Evolutionary conservation across 2,329 filamentous ascomycete genomes (phyloP), one percentile per base, ranked within the genome.

Genomic region (Calycina herbarum): DNA sequence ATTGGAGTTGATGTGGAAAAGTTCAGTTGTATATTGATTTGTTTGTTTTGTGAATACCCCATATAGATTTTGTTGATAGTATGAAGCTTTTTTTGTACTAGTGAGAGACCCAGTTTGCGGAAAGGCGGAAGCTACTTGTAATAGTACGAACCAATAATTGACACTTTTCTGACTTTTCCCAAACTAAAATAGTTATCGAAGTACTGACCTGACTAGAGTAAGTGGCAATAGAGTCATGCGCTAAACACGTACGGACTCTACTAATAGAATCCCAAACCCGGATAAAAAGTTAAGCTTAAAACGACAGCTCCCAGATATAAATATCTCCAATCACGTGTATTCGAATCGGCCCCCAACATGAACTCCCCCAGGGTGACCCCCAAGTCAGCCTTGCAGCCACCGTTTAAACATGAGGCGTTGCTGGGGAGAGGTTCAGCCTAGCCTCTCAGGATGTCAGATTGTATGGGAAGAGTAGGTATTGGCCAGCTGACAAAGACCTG

Each of bases 301-400:
- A 54, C 48, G 7, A 54, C 48, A 27, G 24, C 48, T 11, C 3
- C 38, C 17, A 54, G 20, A 27, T 10, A 54, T 27, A 10, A 13
- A 33, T 48, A 45, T 27, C 38, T 13, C 5, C 20, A 13, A 33
- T 61, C 59, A 61, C 59, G 59, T 61, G 40, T 51, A 13, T 40
- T 27, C 20, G 45, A 51, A 51, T 11, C 7, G 20, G 45, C 17
- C 48, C 48, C 48, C 24, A 20, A 61, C 27, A 10, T 8, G 17
- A 15, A n/a, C 10, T 24, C 27, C 15, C 7, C 29, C 40, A 61
- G 17, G 17, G 15, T 35, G 27, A 7, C 31, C 48, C 33, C 10
- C 45, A 29, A 62, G 61, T 57, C 61, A 62, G 61, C 61, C 61
- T 62, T 57, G 51, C 48, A 57, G 61, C 45, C 24, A 11, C 38